Conservation (phyloP, 1,139 yeast genomes). For the Lodderomyces elongisporus region DNA sequence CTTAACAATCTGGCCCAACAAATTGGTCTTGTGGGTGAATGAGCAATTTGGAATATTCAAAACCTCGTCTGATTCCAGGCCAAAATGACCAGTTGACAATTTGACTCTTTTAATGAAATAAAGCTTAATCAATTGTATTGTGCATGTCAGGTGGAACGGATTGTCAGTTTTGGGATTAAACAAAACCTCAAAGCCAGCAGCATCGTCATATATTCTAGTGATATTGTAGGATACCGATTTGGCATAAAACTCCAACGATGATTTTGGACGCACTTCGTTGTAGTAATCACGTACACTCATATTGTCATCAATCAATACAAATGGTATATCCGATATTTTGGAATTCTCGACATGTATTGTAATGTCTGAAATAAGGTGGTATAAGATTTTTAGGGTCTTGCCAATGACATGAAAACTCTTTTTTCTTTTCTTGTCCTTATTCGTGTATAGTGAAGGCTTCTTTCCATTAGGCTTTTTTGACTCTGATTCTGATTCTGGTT, state of each 20-base stretch:
- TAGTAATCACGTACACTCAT: constrained; percentile 27
- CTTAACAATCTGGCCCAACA: constrained; percentile 33
- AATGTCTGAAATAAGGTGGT: constrained; percentile 14
- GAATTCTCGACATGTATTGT: constrained; percentile 31
- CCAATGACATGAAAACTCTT: constrained; percentile 7
- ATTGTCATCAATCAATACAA: constrained; percentile 25
- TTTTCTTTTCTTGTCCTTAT: constrained; percentile 1
- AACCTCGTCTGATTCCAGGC: constrained; percentile 32
- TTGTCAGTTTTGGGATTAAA: constrained; percentile 44
- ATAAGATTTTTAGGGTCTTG: constrained; percentile 9
- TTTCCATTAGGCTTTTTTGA: neutral
- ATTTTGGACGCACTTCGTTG: constrained; percentile 17
- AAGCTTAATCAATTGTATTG: constrained; percentile 39
- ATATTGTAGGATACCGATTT: constrained; percentile 32
- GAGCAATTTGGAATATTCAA: constrained; percentile 50
- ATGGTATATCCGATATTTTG: constrained; percentile 30
- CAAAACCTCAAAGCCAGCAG: constrained; percentile 59
- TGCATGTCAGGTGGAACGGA: constrained; percentile 48
- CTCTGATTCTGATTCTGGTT: neutral
- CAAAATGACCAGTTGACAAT: constrained; percentile 12
- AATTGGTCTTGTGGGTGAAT: constrained; percentile 51
- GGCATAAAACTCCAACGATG: constrained; percentile 24
- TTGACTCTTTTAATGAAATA: constrained; percentile 20
- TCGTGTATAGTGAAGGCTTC: too few relatives aligned
- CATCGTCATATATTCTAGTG: constrained; percentile 26